Base-by-base conservation (phyloP, 441 rosid species). In the Syzygium syzygioides region DNA sequence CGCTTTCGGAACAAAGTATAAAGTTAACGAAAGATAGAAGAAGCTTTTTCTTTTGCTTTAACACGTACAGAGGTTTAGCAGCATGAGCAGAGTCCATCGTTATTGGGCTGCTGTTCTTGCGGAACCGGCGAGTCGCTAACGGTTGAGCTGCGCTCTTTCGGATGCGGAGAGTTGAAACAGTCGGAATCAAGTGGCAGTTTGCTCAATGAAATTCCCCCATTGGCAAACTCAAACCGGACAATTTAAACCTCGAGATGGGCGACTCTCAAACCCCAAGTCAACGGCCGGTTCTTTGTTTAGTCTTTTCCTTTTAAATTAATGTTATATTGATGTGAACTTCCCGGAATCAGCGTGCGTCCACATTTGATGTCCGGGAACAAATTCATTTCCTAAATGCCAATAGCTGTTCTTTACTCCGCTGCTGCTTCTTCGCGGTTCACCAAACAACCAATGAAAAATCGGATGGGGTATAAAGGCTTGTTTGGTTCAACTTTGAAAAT, bases 371-470 rank as follows among this genome's bases (percentile, higher is more conserved):
- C 9, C 48, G 2, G 48, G 48, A 45, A 45, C 48, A 45, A 45
- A 45, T 45, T 45, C 48, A 1, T 45, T 45, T 45, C 48, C 48
- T 45, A 45, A 45, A 45, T 45, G 48, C 48, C 48, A 45, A 88
- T 97, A 94, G 90, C 59, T 55, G 4, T 7, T 55, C 57, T 7
- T 55, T 7, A 45, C 48, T 45, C 48, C 7, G 48, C 48, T 45
- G 48, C 57, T 7, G 9, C 25, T 55, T 55, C 25, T 55, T 55
- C 25, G 57, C 56, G 20, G 25, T 10, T 25, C 25, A 2, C 10
- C 10, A 19, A 55, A 20, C 56, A 55, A 55, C 57, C 56, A 55
- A 55, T 19, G 25, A 19, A 55, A 18, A 19, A 20, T 4, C 26
- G 25, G 59, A 25, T 7, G 20, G 26, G 25, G 26, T 20, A 7